Conservation (phyloP, 176 grass and related monocot genomes). For the Juncus inflexus region DNA sequence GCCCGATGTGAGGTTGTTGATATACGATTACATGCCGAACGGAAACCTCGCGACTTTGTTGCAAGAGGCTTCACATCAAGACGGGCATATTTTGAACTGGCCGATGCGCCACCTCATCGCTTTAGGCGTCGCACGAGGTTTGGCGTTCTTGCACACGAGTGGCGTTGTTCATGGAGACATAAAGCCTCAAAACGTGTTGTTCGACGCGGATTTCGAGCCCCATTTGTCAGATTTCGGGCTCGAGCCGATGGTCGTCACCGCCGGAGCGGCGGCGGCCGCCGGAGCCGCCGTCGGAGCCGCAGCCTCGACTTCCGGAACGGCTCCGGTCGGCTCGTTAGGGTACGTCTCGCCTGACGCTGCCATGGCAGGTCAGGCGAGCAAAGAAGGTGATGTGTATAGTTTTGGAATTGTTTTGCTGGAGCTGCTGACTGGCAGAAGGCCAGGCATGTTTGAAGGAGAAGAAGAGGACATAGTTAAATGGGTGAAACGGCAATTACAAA, state of each 20-base stretch:
- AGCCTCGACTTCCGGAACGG: slow-evolving; percentile 49
- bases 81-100: slow-evolving; percentile 97
- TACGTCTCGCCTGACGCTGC: slow-evolving; percentile 88
- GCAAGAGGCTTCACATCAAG: slow-evolving; percentile 94
- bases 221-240: slow-evolving; percentile 93
- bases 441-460: slow-evolving; percentile 90
- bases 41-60: slow-evolving; percentile 92
- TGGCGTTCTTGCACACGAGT: slow-evolving; percentile 79
- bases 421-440: slow-evolving; percentile 79
- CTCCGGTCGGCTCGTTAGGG: slow-evolving; percentile 73
- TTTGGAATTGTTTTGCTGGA: slow-evolving; percentile 92
- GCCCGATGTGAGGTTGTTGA: slow-evolving; percentile 78
- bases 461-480: slow-evolving; percentile 99
- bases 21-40: slow-evolving; percentile 99
- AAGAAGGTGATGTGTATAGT: slow-evolving; percentile 95
- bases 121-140: slow-evolving; percentile 74
- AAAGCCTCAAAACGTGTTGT: slow-evolving; percentile 91
- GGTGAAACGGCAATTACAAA: slow-evolving; percentile 94
- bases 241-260: slow-evolving; percentile 84
- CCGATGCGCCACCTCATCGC: slow-evolving; percentile 98
- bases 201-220: slow-evolving; percentile 93
- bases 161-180: slow-evolving; percentile 89
- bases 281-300: slow-evolving; percentile 59
- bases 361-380: slow-evolving; percentile 60
- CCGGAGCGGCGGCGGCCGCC: slow-evolving; percentile 16